Conservation (phyloP, 768 basidiomycete species). For the Tricholoma saponaceum region DNA sequence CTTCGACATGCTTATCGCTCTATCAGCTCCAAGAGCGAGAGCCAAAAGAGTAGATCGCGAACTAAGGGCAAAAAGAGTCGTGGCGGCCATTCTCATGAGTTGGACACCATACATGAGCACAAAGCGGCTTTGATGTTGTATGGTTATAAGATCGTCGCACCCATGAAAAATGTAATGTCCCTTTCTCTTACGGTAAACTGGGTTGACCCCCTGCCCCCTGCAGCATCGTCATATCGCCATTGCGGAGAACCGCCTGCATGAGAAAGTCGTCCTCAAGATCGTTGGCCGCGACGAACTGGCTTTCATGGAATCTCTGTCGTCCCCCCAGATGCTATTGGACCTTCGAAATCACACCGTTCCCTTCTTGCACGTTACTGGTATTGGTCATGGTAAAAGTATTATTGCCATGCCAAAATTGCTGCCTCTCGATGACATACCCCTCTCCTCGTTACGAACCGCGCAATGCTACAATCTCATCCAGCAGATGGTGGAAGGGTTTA, state of each 20-base stretch:
- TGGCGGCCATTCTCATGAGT: too few relatives aligned
- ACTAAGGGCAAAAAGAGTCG: background rate
- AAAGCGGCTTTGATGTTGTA: too few relatives aligned
- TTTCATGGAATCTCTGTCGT: background rate
- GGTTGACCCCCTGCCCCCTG: background rate
- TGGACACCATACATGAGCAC: too few relatives aligned
- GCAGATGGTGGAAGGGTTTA: too few relatives aligned
- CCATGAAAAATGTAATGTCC: background rate
- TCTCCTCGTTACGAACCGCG: background rate
- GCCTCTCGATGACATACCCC: too few relatives aligned
- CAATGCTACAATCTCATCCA: background rate
- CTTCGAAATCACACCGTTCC: too few relatives aligned
- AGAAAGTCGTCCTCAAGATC: too few relatives aligned
- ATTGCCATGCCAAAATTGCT: too few relatives aligned
- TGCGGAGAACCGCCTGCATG: background rate
- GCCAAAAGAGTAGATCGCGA: background rate
- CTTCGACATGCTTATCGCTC: background rate
- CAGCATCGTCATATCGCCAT: background rate
- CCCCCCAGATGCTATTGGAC: background rate
- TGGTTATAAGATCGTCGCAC: too few relatives aligned
- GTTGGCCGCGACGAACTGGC: background rate
- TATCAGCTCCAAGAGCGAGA: background rate
- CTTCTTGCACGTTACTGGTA: too few relatives aligned
- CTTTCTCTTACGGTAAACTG: background rate
- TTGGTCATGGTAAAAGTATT: too few relatives aligned